Evolutionary conservation across 1,284 basidiomycete genomes (phyloP).

Genomic region (Sporisorium sorghi): DNA sequence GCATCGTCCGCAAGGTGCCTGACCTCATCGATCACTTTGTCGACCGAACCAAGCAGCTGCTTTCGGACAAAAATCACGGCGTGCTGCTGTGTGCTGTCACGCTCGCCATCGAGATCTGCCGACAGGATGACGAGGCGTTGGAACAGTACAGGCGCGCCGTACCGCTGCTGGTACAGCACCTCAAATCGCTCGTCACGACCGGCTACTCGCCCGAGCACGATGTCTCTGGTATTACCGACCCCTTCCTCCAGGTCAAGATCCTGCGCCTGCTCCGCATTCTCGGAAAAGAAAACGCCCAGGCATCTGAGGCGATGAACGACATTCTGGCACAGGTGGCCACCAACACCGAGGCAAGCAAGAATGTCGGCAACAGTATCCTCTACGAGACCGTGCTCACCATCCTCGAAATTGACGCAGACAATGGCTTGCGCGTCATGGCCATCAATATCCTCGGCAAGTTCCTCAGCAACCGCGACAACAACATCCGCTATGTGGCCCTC

Average conservation of each 20-base stretch:
- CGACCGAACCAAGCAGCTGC: constrained; percentile 85
- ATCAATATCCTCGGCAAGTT: constrained; percentile 99
- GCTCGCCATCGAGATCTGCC: constrained; percentile 93
- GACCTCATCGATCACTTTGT: constrained; percentile 95
- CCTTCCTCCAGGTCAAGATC: constrained; percentile 97
- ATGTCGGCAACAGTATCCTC: constrained; percentile 96
- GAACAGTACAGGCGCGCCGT: constrained; percentile 92
- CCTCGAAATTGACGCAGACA: constrained; percentile 98
- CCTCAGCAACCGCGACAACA: constrained; percentile 96
- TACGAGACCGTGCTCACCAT: constrained; percentile 98
- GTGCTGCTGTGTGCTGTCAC: constrained; percentile 93
- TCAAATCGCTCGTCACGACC: constrained; percentile 94
- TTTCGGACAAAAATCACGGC: constrained; percentile 96
- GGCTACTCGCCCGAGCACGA: constrained; percentile 99
- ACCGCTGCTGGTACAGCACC: constrained; percentile 89
- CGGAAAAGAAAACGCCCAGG: constrained; percentile 84
- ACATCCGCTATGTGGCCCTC: constrained; percentile 96
- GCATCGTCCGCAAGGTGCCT: constrained; percentile 95
- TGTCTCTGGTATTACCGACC: constrained; percentile 98
- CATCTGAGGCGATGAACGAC: constrained; percentile 96
- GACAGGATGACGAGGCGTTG: constrained; percentile 79
- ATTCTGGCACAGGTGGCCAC: constrained; percentile 98
- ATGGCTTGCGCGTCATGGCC: constrained; percentile 95
- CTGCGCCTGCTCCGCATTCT: constrained; percentile 91
- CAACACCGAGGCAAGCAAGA: constrained; percentile 97